phyloP scores from a whole-genome alignment of 306 rosid genomes.

The Cucumis hystrix region DNA sequence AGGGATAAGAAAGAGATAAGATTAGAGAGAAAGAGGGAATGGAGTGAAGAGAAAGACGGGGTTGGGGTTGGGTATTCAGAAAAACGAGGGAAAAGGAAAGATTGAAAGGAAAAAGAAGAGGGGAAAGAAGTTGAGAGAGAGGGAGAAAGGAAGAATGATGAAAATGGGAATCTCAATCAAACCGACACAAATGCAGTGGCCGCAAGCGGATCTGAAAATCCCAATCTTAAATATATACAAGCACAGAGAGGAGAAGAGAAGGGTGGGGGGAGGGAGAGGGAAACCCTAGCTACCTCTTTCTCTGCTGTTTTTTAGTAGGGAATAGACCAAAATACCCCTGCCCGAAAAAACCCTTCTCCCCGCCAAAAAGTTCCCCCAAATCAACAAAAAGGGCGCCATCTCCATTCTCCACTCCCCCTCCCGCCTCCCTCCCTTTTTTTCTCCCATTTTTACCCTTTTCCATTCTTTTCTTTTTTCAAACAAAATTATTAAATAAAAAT shows the following conservation, averaged over 20 bases:
- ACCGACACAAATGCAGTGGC: conserved; percentile 51
- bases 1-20: not conserved
- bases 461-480: too few species aligned
- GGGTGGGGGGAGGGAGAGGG: conserved; percentile 3
- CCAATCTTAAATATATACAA: conserved; percentile 33
- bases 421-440: too few species aligned
- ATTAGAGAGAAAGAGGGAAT: not conserved
- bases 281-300: conserved; percentile 58
- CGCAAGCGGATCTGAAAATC: conserved; percentile 46
- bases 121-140: not conserved
- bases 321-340: conserved; percentile 38
- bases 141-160: not conserved
- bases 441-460: too few species aligned
- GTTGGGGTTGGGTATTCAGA: not conserved
- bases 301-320: not conserved
- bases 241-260: not conserved
- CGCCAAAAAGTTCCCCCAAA: conserved; percentile 41
- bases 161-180: conserved; percentile 11
- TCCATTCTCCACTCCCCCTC: too few species aligned
- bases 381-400: conserved; percentile 26
- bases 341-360: not conserved
- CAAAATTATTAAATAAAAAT: too few species aligned
- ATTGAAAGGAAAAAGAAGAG: conserved; percentile 4
- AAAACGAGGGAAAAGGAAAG: not conserved
- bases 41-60: not conserved